Conservation (phyloP, 345 rosid species). For the sweet orange (Citrus sinensis) region DVS_A1.0 CM039164.1:25583501-25584000, state of each 20-base stretch:
- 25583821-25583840: constrained; percentile 1
- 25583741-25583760: background rate
- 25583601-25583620: no score
- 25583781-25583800: background rate
- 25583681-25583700: background rate
- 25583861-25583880: constrained; percentile 76
- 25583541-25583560: background rate
- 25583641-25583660: background rate
- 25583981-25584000: constrained; percentile 77
- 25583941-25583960: constrained; percentile 67
- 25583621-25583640: background rate
- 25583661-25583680: background rate
- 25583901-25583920: constrained; percentile 59
- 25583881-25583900: constrained; percentile 75
- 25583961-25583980: constrained; percentile 78
- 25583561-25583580: background rate
- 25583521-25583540: background rate
- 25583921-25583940: constrained; percentile 54
- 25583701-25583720: background rate
- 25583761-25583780: background rate
- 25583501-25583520: background rate
- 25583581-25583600: background rate
- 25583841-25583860: constrained; percentile 12
- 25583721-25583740: background rate
- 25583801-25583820: background rate